A percentile compares a stretch with the other conserved stretches of the same genome.
phyloP scores from a whole-genome alignment of 306 rosid species.

The Trichosanthes truncata region DNA sequence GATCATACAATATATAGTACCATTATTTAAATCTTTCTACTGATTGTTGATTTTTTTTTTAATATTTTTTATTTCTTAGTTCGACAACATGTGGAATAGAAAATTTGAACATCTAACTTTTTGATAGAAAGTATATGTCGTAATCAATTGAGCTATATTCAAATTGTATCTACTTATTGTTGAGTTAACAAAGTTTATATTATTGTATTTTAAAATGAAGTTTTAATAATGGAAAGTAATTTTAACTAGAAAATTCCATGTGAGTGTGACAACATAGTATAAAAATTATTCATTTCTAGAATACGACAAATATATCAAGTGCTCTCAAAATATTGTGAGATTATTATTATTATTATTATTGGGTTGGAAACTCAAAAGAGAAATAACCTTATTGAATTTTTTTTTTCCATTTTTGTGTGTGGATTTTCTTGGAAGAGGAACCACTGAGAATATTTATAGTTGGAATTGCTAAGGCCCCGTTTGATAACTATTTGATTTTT shows the following conservation, averaged over 20 bases:
- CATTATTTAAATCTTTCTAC: no score
- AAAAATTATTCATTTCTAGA: neutral
- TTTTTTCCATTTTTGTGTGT: neutral
- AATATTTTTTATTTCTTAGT: no score
- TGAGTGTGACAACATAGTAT: neutral
- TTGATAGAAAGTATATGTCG: no score
- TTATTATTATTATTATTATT: neutral
- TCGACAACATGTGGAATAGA: no score
- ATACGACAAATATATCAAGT: neutral
- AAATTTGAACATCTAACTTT: no score
- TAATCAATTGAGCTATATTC: no score
- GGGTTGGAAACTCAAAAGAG: neutral
- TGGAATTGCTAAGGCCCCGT: neutral
- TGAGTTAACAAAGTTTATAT: no score
- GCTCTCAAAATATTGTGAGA: neutral
- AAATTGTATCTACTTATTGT: no score
- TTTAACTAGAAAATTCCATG: neutral
- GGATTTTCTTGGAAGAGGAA: neutral
- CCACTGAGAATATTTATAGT: neutral
- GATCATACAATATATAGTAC: neutral
- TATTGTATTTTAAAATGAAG: neutral
- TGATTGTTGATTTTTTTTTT: no score
- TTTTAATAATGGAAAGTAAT: neutral
- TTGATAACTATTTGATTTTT: no score
- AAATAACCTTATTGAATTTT: neutral